phyloP scores from a whole-genome alignment of 352 stramenopile species.

The Phytophthora sp. region DNA sequence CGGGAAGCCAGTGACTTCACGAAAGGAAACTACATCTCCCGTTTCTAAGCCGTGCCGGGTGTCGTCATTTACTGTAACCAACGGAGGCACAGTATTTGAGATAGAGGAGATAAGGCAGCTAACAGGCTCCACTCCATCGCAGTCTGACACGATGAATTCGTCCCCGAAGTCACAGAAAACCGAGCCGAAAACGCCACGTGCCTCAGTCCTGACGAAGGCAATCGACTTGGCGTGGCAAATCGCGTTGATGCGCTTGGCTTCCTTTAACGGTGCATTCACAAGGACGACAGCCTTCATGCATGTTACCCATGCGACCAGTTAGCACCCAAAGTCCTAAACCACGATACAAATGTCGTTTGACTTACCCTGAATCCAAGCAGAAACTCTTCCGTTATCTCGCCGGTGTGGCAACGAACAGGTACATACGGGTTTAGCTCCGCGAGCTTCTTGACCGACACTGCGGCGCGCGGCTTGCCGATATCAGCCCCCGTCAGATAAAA shows the following conservation, averaged over 20 bases:
- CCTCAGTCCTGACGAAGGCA: constrained; percentile 93
- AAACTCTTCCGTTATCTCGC: constrained; percentile 75
- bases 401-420: constrained; percentile 68
- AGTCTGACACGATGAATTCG: constrained; percentile 94
- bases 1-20: constrained; percentile 92
- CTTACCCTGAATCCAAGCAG: constrained; percentile 70
- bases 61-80: constrained; percentile 99
- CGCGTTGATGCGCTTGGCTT: constrained; percentile 79
- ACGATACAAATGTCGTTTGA: not conserved
- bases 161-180: constrained; percentile 99
- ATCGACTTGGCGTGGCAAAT: constrained; percentile 88
- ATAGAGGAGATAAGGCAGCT: constrained; percentile 95
- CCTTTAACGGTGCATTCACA: constrained; percentile 74
- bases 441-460: constrained; percentile 89
- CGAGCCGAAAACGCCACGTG: constrained; percentile 93
- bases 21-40: constrained; percentile 96
- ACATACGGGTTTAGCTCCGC: constrained; percentile 98
- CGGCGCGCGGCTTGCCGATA: constrained; percentile 86
- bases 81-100: constrained; percentile 71
- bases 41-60: constrained; percentile 97
- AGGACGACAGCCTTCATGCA: constrained; percentile 78
- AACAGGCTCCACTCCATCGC: constrained; percentile 93
- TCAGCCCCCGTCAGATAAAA: constrained; percentile 95
- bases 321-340: too few relatives aligned
- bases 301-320: too few relatives aligned